Base-by-base conservation (phyloP, 257 asterid species). In the Coffea eugenioides region DNA sequence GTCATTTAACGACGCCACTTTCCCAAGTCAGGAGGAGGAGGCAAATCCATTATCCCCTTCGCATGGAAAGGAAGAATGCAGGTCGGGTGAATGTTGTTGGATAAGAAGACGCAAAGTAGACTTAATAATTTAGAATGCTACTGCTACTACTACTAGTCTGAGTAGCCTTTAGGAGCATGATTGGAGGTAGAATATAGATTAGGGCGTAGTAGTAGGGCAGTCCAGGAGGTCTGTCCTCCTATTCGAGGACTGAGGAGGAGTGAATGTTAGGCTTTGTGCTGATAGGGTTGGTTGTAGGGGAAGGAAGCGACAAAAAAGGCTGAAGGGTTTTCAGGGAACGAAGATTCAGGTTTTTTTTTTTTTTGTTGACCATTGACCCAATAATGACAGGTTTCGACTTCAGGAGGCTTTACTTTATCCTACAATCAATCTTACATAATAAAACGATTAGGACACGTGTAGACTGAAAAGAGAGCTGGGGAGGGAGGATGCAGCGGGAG, bases 361-460 rank as follows among this genome's bases (percentile, higher is more conserved):
- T 31, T 31, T 31, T 31, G 1, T 88, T 62, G 92, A 92, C 97
- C 90, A 41, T 88, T 90, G 95, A 92, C 93, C 88, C 71, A 80
- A 80, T 72, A 72, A 85, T 85, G 71, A 59, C 12, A 21, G 77
- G 12, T 80, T 27, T 34, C 16, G 73, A 25, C 69, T 25, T 31
- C 12, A 34, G 23, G 64, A 48, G 74, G 59, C 16, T 45, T 52
- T 62, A 45, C 61, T 12, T 27, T 27, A 0, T 27, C 27, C 27
- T 27, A 27, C 27, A 27, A 27, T 27, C 27, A 27, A 49, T 6
- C 39, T 10, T 72, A 57, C 25, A 36, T 52, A 34, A 81, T 71
- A 61, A 71, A 48, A 75, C 61, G 41, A 43, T 36, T 67, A 18
- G 72, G 76, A 84, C 85, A 84, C 79, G 83, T 82, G 89, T 66